Percentiles rank a stretch among this genome's conserved stretches.
phyloP scores from a whole-genome alignment of 2,329 filamentous ascomycete genomes.

The Botryosphaeria dothidea region DNA sequence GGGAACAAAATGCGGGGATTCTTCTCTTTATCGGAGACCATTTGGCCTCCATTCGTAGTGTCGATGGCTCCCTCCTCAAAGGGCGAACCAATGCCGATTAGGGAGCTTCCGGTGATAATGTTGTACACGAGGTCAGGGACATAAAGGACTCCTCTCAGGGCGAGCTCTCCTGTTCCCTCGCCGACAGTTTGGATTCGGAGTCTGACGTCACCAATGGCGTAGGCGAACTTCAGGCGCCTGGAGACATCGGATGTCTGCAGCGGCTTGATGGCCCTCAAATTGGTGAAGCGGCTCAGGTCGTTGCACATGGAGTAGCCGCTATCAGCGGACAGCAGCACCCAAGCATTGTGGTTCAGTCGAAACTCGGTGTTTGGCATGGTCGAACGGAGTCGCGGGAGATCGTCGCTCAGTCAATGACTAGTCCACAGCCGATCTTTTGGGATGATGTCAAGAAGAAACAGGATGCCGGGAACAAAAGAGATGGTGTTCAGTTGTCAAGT shows the following conservation, averaged over 20 bases:
- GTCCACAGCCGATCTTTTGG: not conserved
- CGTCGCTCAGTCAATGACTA: not conserved
- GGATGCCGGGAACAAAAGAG: not conserved
- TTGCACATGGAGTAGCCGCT: constrained; percentile 15
- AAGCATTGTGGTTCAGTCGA: constrained; percentile 4
- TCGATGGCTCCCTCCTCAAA: constrained; percentile 14
- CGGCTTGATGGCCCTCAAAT: constrained; percentile 6
- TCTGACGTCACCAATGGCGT: constrained; percentile 9
- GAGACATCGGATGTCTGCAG: constrained; percentile 9
- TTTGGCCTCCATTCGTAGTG: not conserved
- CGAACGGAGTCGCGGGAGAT: not conserved
- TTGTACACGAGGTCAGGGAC: constrained; percentile 8
- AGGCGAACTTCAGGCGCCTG: constrained; percentile 6
- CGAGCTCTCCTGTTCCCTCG: constrained; percentile 1
- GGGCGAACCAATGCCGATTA: constrained; percentile 7
- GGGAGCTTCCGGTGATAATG: constrained; percentile 2
- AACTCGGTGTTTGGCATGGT: constrained; percentile 2
- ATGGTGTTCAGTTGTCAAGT: not conserved
- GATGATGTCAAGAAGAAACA: not conserved
- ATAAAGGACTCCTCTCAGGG: constrained; percentile 1
- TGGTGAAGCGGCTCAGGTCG: constrained; percentile 14
- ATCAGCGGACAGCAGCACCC: constrained; percentile 13
- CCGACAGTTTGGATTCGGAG: not conserved
- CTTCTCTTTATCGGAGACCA: not conserved
- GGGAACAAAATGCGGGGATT: not conserved